phyloP scores from a whole-genome alignment of 768 basidiomycete species.

The Peribolospora kevripleyi region DNA sequence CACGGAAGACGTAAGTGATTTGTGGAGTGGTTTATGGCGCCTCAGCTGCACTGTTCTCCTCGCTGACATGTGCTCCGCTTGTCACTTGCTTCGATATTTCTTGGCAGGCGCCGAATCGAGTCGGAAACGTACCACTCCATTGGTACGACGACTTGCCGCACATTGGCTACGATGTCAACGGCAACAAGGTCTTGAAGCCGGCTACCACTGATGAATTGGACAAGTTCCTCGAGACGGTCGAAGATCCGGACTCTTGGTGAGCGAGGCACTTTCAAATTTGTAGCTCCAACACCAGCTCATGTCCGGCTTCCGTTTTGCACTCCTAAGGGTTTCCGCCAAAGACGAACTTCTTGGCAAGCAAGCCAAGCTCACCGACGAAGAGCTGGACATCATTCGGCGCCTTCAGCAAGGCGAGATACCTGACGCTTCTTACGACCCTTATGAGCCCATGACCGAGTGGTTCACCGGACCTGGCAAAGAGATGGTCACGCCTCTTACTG shows the following conservation, averaged over 20 bases:
- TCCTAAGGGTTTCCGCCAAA: constrained; percentile 53
- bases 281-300: neutral
- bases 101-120: constrained; percentile 63
- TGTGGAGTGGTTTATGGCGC: neutral
- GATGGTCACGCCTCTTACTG: constrained; percentile 68
- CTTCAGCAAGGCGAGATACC: constrained; percentile 80
- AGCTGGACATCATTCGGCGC: constrained; percentile 79
- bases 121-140: constrained; percentile 84
- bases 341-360: constrained; percentile 69
- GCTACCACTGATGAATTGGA: constrained; percentile 91
- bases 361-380: constrained; percentile 62
- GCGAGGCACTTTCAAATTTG: constrained; percentile 10
- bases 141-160: constrained; percentile 99
- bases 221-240: constrained; percentile 79
- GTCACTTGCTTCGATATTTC: neutral
- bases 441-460: constrained; percentile 84
- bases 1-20: constrained; percentile 53
- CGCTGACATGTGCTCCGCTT: neutral
- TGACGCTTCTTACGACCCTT: constrained; percentile 69
- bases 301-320: constrained; percentile 15
- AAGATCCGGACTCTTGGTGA: constrained; percentile 72
- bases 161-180: constrained; percentile 84
- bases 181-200: constrained; percentile 77
- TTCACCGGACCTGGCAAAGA: constrained; percentile 91
- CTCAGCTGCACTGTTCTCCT: neutral